These are phyloP conservation scores for Cutaneotrichosporon daszewskae DNA, from an alignment of 1,284 basidiomycete genomes.

Conservation along the genomic window DNA sequence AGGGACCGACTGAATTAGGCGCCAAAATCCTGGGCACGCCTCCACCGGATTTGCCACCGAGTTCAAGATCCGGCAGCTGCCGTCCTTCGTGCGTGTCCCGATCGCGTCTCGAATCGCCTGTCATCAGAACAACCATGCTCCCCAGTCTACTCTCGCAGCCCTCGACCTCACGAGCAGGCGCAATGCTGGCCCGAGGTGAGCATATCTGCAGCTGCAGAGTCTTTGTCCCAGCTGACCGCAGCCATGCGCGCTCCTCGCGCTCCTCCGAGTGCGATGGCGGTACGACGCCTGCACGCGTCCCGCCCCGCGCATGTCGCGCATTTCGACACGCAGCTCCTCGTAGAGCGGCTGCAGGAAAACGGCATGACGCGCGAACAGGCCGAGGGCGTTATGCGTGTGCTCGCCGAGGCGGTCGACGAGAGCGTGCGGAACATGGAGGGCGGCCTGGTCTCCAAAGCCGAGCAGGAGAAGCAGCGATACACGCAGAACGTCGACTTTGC, in stretches of 20 bases:
- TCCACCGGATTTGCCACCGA: constrained; percentile 10
- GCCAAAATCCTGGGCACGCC: too few species aligned
- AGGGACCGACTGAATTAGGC: too few species aligned
- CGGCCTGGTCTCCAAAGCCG: constrained; percentile 87
- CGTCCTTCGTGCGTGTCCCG: too few species aligned
- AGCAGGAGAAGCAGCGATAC: constrained; percentile 94
- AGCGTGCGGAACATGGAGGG: constrained; percentile 87
- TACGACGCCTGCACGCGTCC: constrained; percentile 13
- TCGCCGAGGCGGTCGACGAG: constrained; percentile 93
- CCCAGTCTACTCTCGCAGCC: constrained; percentile 30
- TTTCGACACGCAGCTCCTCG: constrained; percentile 92
- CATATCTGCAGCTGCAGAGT: constrained; percentile 3
- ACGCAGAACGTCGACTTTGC: constrained; percentile 97
- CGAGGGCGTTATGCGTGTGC: constrained; percentile 88
- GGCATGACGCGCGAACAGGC: constrained; percentile 82
- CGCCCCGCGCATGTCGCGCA: constrained; percentile 47
- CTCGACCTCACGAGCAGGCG: constrained; percentile 29
- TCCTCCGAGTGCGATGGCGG: not conserved
- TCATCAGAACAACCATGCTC: constrained; percentile 5
- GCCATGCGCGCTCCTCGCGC: constrained; percentile 2
- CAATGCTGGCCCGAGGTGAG: constrained; percentile 27
- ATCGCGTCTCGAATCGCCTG: not conserved
- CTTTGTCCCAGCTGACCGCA: not conserved
- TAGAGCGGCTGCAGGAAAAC: constrained; percentile 77
- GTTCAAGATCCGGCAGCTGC: too few species aligned